Evolutionary conservation across 768 basidiomycete species (phyloP).

Genomic region (Sistotremastrum niveocremeum): DNA sequence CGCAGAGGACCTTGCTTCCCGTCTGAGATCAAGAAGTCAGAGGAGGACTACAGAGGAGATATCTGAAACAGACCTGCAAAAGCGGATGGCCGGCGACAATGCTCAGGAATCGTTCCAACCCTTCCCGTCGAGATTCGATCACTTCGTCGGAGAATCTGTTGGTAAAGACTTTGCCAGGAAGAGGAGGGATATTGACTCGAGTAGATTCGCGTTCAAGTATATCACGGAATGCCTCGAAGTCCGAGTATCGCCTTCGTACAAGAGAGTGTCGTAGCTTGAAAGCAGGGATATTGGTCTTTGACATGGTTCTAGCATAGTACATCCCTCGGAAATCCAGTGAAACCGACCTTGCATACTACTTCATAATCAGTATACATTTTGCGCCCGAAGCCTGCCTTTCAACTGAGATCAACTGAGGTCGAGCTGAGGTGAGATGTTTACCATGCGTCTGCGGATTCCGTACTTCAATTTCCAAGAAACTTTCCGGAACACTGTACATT

Average conservation of each 20-base stretch:
- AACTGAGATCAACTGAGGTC: not conserved
- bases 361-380: constrained; percentile 99
- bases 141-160: constrained; percentile 97
- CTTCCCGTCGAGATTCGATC: constrained; percentile 84
- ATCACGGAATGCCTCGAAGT: constrained; percentile 95
- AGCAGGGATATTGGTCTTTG: constrained; percentile 96
- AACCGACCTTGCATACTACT: constrained; percentile 82
- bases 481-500: constrained; percentile 96
- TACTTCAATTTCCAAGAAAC: constrained; percentile 95
- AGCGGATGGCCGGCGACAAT: constrained; percentile 96
- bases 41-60: not conserved
- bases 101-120: constrained; percentile 86
- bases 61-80: constrained; percentile 56
- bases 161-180: constrained; percentile 97
- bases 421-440: constrained; percentile 13
- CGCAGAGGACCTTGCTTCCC: constrained; percentile 91
- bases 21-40: constrained; percentile 35
- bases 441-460: constrained; percentile 96
- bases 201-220: constrained; percentile 95
- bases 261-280: constrained; percentile 93
- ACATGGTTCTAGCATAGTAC: not conserved
- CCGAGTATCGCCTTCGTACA: constrained; percentile 79
- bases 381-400: constrained; percentile 66
- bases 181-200: constrained; percentile 91
- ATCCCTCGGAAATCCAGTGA: not conserved